Conservation (phyloP, 352 stramenopile genomes). For the Phytophthora vignae region DNA sequence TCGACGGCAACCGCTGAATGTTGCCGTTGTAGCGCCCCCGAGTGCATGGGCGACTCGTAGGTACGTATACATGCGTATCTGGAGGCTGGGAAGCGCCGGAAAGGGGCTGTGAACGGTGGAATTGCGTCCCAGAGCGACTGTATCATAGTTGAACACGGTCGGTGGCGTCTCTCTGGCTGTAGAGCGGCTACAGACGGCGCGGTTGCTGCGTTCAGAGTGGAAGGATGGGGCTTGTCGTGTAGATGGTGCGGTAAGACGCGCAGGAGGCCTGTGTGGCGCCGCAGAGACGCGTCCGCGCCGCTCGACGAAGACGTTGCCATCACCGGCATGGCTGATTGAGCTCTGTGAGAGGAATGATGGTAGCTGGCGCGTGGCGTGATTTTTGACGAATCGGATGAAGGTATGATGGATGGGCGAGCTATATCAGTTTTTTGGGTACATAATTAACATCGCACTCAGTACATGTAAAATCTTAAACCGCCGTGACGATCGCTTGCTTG, state of each 20-base stretch:
- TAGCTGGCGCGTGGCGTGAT: not conserved
- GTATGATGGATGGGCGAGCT: not conserved
- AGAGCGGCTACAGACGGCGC: slow-evolving; percentile 7
- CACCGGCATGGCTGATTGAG: slow-evolving; percentile 18
- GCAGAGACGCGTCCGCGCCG: slow-evolving; percentile 11
- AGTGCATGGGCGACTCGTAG: slow-evolving; percentile 23
- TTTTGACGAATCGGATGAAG: slow-evolving; percentile 15
- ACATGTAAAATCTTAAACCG: not conserved
- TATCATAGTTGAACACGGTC: slow-evolving; percentile 14
- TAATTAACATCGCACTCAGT: not conserved
- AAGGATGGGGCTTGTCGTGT: not conserved
- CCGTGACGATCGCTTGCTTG: not conserved
- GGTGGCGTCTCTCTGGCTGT: slow-evolving; percentile 2
- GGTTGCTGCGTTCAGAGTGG: slow-evolving; percentile 4
- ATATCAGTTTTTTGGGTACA: not conserved
- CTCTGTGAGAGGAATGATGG: slow-evolving; percentile 27
- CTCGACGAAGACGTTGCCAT: slow-evolving; percentile 44
- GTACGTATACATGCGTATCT: slow-evolving; percentile 35
- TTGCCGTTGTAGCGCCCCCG: slow-evolving; percentile 15
- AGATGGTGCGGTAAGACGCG: slow-evolving; percentile 11
- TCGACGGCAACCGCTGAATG: slow-evolving; percentile 40
- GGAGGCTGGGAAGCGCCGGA: slow-evolving; percentile 37
- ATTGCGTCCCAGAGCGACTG: slow-evolving; percentile 21
- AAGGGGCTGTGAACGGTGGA: slow-evolving; percentile 15
- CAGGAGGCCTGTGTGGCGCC: slow-evolving; percentile 8